phyloP scores from a whole-genome alignment of 169 alveolate species.

The Cryptosporidium sp. region DNA sequence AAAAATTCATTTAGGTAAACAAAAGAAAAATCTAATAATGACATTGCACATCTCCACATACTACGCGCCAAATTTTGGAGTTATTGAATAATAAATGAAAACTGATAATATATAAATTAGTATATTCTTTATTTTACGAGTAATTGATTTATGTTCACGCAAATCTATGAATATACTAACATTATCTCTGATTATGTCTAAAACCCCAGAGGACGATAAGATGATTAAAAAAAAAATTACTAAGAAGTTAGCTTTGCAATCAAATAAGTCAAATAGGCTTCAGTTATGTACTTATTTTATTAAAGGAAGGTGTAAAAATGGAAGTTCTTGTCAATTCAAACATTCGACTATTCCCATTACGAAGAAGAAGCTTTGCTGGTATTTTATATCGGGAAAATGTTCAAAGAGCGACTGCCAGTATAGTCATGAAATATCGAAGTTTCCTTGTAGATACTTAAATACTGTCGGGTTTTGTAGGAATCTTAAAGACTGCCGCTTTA shows the following conservation, averaged over 20 bases:
- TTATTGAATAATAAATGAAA: not conserved
- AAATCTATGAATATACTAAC: not conserved
- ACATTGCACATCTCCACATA: constrained; percentile 73
- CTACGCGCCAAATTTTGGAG: constrained; percentile 45
- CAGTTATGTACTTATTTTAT: constrained; percentile 53
- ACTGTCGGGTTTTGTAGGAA: constrained; percentile 72
- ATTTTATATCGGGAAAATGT: constrained; percentile 58
- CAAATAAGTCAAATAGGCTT: constrained; percentile 1
- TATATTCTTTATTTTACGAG: not conserved
- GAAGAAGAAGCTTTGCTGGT: constrained; percentile 62
- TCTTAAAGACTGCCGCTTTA: constrained; percentile 57
- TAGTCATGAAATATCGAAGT: constrained; percentile 65
- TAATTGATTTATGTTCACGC: not conserved
- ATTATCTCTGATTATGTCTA: not conserved
- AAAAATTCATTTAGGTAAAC: not conserved
- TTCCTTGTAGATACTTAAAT: constrained; percentile 70
- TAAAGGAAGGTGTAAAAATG: constrained; percentile 62
- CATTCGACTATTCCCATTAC: constrained; percentile 51
- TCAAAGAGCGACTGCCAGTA: constrained; percentile 58
- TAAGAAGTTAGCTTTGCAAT: not conserved
- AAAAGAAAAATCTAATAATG: constrained; percentile 57
- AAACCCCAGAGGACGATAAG: not conserved
- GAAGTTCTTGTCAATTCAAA: constrained; percentile 31
- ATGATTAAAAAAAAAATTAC: not conserved
- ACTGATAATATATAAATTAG: not conserved